These are phyloP conservation scores for Lactifluus echinatus DNA, from an alignment of 768 basidiomycete genomes.

Conservation along the genomic window DNA sequence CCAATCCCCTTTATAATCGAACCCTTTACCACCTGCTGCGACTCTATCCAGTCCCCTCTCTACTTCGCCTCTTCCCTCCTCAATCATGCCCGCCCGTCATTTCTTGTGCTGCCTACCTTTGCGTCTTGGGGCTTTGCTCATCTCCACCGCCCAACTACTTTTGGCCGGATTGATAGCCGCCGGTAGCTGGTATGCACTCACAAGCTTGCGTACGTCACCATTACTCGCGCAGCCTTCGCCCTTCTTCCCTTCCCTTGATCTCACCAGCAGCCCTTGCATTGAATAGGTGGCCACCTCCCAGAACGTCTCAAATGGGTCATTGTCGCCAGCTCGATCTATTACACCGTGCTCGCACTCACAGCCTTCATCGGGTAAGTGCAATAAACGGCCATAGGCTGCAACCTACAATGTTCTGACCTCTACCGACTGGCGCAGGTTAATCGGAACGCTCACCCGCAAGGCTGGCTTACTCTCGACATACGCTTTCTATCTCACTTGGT, in stretches of 20 bases:
- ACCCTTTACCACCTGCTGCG: neutral
- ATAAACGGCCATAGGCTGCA: neutral
- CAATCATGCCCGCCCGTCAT: slow-evolving; percentile 14
- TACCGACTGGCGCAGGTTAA: neutral
- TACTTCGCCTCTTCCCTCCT: neutral
- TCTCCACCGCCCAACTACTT: slow-evolving; percentile 11
- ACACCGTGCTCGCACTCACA: neutral
- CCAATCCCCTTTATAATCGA: neutral
- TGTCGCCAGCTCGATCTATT: neutral
- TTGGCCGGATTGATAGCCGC: slow-evolving; percentile 8
- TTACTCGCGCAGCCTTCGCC: too few relatives aligned
- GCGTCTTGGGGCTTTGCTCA: slow-evolving; percentile 18
- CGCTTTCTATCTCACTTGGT: slow-evolving; percentile 4
- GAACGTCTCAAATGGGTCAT: neutral
- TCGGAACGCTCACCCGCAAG: slow-evolving; percentile 16
- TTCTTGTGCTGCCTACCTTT: slow-evolving; percentile 19
- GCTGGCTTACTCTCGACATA: slow-evolving; percentile 12
- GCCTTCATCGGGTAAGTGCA: slow-evolving; percentile 15
- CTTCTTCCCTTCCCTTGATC: neutral
- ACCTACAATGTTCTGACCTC: neutral
- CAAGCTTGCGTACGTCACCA: slow-evolving; percentile 13
- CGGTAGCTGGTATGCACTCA: neutral
- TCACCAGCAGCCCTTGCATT: neutral
- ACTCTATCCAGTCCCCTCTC: neutral
- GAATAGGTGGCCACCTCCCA: slow-evolving; percentile 2